Conservation (phyloP, 2,329 filamentous ascomycete genomes). For the Calonectria hawksworthii region DNA sequence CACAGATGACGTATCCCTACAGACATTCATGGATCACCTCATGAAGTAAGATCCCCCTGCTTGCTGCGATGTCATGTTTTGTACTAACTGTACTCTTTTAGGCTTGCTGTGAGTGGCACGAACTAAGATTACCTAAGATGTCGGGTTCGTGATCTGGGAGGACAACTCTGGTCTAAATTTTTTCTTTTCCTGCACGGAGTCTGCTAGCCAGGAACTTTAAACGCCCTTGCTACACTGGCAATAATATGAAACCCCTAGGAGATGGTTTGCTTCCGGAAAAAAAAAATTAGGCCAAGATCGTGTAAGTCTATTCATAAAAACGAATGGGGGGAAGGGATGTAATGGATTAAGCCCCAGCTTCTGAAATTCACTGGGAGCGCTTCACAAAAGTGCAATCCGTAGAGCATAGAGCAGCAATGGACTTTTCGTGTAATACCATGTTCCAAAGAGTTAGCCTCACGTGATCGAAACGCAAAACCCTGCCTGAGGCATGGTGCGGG, state of each 20-base stretch:
- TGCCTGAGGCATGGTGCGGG: slow-evolving; percentile 13
- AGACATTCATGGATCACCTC: slow-evolving; percentile 99
- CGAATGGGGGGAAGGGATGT: not conserved
- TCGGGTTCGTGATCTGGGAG: not conserved
- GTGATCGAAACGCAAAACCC: slow-evolving; percentile 18
- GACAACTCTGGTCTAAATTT: not conserved
- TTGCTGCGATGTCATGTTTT: slow-evolving; percentile 2
- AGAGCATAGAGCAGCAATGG: slow-evolving; percentile 2
- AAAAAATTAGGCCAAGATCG: not conserved
- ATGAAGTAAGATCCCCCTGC: slow-evolving; percentile 84
- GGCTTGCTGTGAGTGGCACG: slow-evolving; percentile 74
- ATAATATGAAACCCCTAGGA: not conserved
- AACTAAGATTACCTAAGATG: slow-evolving; percentile 57
- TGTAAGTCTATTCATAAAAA: not conserved
- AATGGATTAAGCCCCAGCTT: not conserved
- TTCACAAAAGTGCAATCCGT: not conserved
- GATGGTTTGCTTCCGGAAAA: not conserved
- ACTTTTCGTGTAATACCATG: not conserved
- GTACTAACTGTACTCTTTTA: slow-evolving; percentile 44
- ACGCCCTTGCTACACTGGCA: not conserved
- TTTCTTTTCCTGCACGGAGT: not conserved
- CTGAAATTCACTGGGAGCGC: not conserved
- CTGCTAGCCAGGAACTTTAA: not conserved
- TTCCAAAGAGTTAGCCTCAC: slow-evolving; percentile 4
- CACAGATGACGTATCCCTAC: slow-evolving; percentile 96